Base-by-base conservation (phyloP, 371 early-diverging fungal genomes). In the Homolaphlyctis polyrhiza region DNA sequence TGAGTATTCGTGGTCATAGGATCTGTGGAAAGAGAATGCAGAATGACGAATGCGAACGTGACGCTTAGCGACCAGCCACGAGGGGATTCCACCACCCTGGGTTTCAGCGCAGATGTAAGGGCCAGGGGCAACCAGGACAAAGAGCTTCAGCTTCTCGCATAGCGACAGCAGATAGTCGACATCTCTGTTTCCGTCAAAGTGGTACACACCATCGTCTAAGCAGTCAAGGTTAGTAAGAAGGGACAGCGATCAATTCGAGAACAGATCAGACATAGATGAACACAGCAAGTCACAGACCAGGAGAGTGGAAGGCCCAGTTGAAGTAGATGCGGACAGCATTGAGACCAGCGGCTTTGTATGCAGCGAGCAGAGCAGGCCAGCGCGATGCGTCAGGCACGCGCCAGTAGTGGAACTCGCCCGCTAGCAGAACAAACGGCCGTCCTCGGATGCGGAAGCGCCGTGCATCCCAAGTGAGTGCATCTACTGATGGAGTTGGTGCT, bases 51-150 rank as follows among this genome's bases (percentile, higher is more conserved):
- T 72, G 59, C 89, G 86, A 25, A 91, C 68, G 18, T 89, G 76
- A 33, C 88, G 81, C 65, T 91, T 90, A 35, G 87, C 89, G 6
- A 88, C 69, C 59, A 94, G 75, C 94, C 94, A 94, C 28, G 82
- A 70, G 0, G 94, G 94, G 66, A 86, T 88, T 0, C 93, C 94
- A 34, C 94, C 94, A 21, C 77, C 93, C 65, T 91, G 90, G 0
- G 91, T 91, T 64, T 94, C 94, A 18, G 89, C 86, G 75, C 92
- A 92, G 62, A 94, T 91, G 70, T 90, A 94, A 0, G 94, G 93
- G 0, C 93, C 93, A 0, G 92, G 89, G 8, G 91, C 91, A 21
- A 90, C 93, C 13, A 94, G 72, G 13, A 94, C 93, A 63, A 84
- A 89, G 21, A 94, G 65, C 0, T 82, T 82, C 3, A 92, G 70